Percentiles rank a stretch among this genome's conserved stretches.
Evolutionary conservation across 2,329 filamentous ascomycete genomes (phyloP).

Genomic region (Kalaharituber pfeilii): DNA sequence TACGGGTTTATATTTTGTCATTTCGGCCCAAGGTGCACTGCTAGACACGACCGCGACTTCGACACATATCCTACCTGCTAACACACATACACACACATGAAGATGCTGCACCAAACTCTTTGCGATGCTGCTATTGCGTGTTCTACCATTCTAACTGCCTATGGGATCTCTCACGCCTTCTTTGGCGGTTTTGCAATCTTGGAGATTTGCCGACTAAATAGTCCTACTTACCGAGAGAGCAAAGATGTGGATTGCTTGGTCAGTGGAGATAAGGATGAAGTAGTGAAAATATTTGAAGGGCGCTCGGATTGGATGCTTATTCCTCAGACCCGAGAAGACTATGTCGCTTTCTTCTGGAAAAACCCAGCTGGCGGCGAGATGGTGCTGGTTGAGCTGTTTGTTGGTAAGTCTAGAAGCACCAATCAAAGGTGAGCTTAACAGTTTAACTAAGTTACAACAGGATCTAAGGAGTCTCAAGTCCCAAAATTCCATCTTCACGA

Average conservation of each 20-base stretch:
- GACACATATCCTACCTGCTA: too few relatives aligned
- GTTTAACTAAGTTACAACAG: too few relatives aligned
- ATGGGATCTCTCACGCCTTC: constrained; percentile 23
- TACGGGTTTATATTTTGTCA: too few relatives aligned
- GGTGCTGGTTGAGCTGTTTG: constrained; percentile 23
- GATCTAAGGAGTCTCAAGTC: constrained; percentile 19
- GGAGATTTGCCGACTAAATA: constrained; percentile 10
- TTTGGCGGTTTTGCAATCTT: constrained; percentile 24
- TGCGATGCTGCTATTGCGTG: constrained; percentile 22
- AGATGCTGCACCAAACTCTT: constrained; percentile 22
- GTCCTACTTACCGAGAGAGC: constrained; percentile 20
- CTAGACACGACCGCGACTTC: too few relatives aligned
- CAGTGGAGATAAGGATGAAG: constrained; percentile 19
- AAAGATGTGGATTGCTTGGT: constrained; percentile 24
- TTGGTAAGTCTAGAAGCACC: constrained; percentile 13
- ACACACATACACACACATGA: constrained; percentile 8
- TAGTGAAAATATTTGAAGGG: constrained; percentile 19
- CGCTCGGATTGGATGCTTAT: constrained; percentile 22
- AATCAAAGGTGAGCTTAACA: too few relatives aligned
- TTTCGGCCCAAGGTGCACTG: too few relatives aligned
- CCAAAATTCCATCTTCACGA: constrained; percentile 11
- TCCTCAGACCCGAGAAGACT: constrained; percentile 22
- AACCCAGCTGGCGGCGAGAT: constrained; percentile 14
- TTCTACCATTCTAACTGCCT: constrained; percentile 22
- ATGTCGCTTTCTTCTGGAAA: constrained; percentile 24